These are phyloP conservation scores for Flaveria trinervia DNA, from an alignment of 129 eudicot species.

Conservation along the genomic window DNA sequence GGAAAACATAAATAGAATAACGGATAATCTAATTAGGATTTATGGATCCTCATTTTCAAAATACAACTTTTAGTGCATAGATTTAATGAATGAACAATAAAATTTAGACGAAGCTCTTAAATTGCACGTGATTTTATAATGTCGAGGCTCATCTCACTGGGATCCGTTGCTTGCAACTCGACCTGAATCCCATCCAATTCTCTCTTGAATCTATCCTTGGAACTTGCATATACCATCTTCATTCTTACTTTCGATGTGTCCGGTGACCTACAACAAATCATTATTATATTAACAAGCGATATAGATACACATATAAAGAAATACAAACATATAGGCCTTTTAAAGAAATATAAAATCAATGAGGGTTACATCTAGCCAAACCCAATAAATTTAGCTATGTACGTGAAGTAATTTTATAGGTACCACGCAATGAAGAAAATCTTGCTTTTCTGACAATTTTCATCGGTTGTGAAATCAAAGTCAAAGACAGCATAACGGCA, in stretches of 20 bases:
- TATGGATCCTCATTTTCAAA: not conserved
- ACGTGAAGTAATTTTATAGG: not conserved
- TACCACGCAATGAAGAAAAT: slow-evolving; percentile 87
- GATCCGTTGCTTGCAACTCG: slow-evolving; percentile 89
- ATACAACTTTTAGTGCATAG: not conserved
- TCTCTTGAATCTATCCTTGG: slow-evolving; percentile 91
- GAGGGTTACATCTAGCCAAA: no score
- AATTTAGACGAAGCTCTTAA: slow-evolving; percentile 15
- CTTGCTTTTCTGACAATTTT: slow-evolving; percentile 92
- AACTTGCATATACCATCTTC: slow-evolving; percentile 97
- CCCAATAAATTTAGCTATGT: not conserved
- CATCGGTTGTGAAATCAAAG: slow-evolving; percentile 77
- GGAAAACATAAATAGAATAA: no score
- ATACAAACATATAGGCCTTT: no score
- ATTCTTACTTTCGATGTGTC: slow-evolving; percentile 83
- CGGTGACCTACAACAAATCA: slow-evolving; percentile 56
- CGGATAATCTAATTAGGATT: no score
- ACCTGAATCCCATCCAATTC: slow-evolving; percentile 91
- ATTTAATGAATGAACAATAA: not conserved
- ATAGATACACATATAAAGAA: not conserved
- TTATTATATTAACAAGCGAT: not conserved
- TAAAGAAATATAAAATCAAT: no score
- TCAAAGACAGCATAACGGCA: slow-evolving; percentile 94
- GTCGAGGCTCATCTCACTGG: slow-evolving; percentile 93
- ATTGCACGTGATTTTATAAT: slow-evolving; percentile 75